phyloP scores from a whole-genome alignment of 805 yeast genomes.

The Monosporozyma yasuniensis region DNA sequence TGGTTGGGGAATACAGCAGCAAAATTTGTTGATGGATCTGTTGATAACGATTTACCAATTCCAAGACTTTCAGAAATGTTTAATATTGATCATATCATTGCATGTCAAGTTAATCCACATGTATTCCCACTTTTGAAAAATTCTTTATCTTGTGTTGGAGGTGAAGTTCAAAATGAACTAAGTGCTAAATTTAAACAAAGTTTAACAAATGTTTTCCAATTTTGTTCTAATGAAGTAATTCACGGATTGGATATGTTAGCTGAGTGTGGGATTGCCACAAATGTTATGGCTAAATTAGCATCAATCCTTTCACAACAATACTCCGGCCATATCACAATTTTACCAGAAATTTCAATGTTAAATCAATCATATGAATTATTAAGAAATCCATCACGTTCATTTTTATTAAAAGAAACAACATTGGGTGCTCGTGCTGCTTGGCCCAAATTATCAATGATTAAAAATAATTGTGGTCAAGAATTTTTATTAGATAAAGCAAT shows the following conservation, averaged over 20 bases:
- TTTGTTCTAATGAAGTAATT: conserved; percentile 59
- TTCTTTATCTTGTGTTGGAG: conserved; percentile 60
- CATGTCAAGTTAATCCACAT: conserved; percentile 96
- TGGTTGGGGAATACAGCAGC: conserved; percentile 67
- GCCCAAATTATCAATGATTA: conserved; percentile 80
- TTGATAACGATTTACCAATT: conserved; percentile 88
- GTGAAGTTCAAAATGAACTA: conserved; percentile 53
- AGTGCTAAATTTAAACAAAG: conserved; percentile 46
- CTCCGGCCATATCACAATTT: conserved; percentile 86
- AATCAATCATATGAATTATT: conserved; percentile 55
- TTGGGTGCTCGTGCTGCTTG: conserved; percentile 90
- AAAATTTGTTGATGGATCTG: conserved; percentile 92
- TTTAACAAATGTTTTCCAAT: conserved; percentile 46
- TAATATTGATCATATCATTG: conserved; percentile 93
- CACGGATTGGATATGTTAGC: conserved; percentile 67
- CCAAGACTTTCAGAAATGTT: conserved; percentile 90
- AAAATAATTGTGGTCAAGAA: conserved; percentile 86
- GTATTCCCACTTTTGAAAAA: conserved; percentile 77
- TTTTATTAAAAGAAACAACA: conserved; percentile 50
- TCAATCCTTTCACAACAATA: conserved; percentile 79
- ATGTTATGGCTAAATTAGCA: conserved; percentile 60
- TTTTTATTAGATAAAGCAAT: conserved; percentile 79
- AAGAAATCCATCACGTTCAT: conserved; percentile 74
- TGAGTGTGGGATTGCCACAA: conserved; percentile 70
- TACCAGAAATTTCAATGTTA: conserved; percentile 60